Conservation (phyloP, 1,139 yeast genomes). For the Yamadazyma triangularis region DNA sequence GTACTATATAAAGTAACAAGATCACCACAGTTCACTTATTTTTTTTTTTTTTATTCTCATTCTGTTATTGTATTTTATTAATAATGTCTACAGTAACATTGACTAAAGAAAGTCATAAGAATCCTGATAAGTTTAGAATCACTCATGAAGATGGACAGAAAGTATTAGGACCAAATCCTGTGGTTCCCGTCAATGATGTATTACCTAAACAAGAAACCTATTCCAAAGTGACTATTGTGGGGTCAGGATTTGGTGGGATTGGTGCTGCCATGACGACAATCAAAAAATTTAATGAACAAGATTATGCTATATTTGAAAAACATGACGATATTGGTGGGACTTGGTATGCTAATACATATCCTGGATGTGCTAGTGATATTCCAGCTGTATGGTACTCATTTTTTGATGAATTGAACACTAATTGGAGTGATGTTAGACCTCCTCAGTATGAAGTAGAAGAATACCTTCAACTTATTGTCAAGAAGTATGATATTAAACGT, state of each 20-base stretch:
- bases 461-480: slow-evolving; percentile 37
- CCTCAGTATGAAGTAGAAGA: slow-evolving; percentile 47
- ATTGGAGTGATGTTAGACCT: slow-evolving; percentile 45
- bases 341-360: slow-evolving; percentile 52
- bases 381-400: slow-evolving; percentile 49
- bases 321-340: slow-evolving; percentile 49
- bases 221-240: slow-evolving; percentile 37
- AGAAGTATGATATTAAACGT: slow-evolving; percentile 27
- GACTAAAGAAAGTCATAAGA: slow-evolving; percentile 26
- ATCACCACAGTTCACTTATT: too few relatives aligned
- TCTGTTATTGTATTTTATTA: too few relatives aligned
- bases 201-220: slow-evolving; percentile 19
- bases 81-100: slow-evolving; percentile 22
- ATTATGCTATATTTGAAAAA: slow-evolving; percentile 39
- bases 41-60: too few relatives aligned
- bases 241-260: slow-evolving; percentile 49
- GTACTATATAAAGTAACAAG: too few relatives aligned
- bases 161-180: slow-evolving; percentile 22
- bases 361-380: slow-evolving; percentile 51
- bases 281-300: slow-evolving; percentile 28
- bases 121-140: slow-evolving; percentile 31
- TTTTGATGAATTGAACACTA: slow-evolving; percentile 34
- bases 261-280: slow-evolving; percentile 27
- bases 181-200: slow-evolving; percentile 12
- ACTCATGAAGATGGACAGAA: slow-evolving; percentile 22